These are phyloP conservation scores for Lepidium africanum DNA, from an alignment of 345 rosid genomes.

Conservation along the genomic window DNA sequence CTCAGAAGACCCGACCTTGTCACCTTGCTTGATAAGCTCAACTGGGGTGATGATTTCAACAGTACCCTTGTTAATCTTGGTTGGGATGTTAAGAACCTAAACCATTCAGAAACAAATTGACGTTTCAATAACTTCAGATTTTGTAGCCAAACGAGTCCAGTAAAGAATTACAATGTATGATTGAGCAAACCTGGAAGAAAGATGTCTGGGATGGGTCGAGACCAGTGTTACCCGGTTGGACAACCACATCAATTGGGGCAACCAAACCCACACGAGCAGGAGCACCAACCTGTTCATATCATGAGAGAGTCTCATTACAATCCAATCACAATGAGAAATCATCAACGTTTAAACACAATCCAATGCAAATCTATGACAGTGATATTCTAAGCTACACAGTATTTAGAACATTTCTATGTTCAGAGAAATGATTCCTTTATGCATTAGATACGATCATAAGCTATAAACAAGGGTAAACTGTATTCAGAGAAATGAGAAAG, in stretches of 20 bases:
- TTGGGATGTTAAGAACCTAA: constrained; percentile 70
- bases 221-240: constrained; percentile 97
- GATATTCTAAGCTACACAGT: background rate
- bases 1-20: constrained; percentile 78
- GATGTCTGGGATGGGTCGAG: constrained; percentile 98
- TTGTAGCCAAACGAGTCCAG: background rate
- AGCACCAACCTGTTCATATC: constrained; percentile 75
- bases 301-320: background rate
- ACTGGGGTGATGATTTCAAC: constrained; percentile 82
- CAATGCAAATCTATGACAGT: background rate
- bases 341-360: background rate
- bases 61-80: constrained; percentile 85
- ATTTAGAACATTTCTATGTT: background rate
- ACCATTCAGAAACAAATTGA: background rate
- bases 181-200: constrained; percentile 67
- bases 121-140: background rate
- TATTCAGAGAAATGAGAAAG: background rate
- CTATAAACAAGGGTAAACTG: background rate
- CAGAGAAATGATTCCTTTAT: background rate
- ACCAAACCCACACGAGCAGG: constrained; percentile 99
- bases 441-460: background rate
- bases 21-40: constrained; percentile 73
- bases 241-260: constrained; percentile 95
- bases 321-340: background rate
- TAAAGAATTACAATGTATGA: background rate